Evolutionary conservation across 2,329 filamentous ascomycete species (phyloP).

Genomic region (Botrytis sinoallii): DNA sequence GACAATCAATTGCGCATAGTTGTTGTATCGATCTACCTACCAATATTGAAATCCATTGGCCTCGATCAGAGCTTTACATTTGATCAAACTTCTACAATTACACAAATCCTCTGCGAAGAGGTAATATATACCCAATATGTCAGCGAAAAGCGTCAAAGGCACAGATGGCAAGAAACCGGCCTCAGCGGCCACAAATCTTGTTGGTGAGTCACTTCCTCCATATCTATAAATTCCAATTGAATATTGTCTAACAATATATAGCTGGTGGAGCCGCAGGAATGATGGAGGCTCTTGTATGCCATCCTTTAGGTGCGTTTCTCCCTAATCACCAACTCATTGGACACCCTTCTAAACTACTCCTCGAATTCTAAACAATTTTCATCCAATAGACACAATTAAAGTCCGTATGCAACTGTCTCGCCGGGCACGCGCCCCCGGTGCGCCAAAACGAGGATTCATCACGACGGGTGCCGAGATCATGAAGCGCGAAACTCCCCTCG

Average conservation of each 20-base stretch:
- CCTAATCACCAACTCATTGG: background rate
- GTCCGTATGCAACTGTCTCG: slow-evolving; percentile 98
- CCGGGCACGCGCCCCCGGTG: slow-evolving; percentile 76
- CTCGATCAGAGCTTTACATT: background rate
- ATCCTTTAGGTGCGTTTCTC: slow-evolving; percentile 71
- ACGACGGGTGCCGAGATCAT: slow-evolving; percentile 84
- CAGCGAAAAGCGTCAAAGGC: slow-evolving; percentile 55
- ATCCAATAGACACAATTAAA: slow-evolving; percentile 82
- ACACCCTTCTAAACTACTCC: background rate
- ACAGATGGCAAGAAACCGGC: slow-evolving; percentile 69
- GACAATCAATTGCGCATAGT: background rate
- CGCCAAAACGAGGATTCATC: slow-evolving; percentile 81
- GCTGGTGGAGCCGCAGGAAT: slow-evolving; percentile 96
- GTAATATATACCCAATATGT: slow-evolving; percentile 44
- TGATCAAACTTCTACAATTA: background rate
- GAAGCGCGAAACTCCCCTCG: slow-evolving; percentile 83
- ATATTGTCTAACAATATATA: slow-evolving; percentile 40
- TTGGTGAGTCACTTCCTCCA: slow-evolving; percentile 55
- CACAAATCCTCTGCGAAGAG: background rate
- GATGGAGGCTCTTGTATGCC: slow-evolving; percentile 97
- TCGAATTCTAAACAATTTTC: background rate
- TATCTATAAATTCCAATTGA: background rate
- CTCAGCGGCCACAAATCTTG: slow-evolving; percentile 84
- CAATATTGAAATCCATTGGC: background rate
- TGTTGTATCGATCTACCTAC: background rate